phyloP scores from a whole-genome alignment of 371 early-diverging fungal genomes.

The Ordospora colligata region DNA sequence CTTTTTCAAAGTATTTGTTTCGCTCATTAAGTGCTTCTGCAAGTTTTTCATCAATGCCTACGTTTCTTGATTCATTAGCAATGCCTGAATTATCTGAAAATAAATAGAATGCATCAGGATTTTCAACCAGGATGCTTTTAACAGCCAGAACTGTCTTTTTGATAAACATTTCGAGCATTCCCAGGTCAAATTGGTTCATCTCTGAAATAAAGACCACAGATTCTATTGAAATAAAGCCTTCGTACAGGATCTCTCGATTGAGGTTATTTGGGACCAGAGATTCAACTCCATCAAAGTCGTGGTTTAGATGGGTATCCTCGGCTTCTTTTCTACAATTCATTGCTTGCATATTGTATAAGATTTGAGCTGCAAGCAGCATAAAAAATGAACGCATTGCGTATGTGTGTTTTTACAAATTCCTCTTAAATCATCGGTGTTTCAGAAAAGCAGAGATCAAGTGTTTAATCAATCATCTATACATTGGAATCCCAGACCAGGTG shows the following conservation, averaged over 20 bases:
- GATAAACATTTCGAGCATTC: neutral
- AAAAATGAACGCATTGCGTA: no score
- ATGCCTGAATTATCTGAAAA: neutral
- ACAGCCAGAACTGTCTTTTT: conserved; percentile 6
- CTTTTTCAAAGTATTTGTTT: conserved; percentile 33
- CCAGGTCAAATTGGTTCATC: neutral
- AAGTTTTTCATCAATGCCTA: neutral
- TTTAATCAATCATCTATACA: neutral
- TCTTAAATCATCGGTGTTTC: no score
- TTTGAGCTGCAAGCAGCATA: no score
- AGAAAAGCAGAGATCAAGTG: no score
- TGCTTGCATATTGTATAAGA: no score
- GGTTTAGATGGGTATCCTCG: no score
- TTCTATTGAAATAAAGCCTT: conserved; percentile 27
- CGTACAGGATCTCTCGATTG: conserved; percentile 30
- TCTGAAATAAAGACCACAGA: conserved; percentile 6
- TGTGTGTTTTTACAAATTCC: no score
- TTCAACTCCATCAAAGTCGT: neutral
- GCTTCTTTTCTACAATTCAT: no score
- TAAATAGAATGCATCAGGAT: neutral
- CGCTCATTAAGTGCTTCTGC: conserved; percentile 7
- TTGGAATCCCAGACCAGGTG: conserved; percentile 1
- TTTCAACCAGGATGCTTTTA: conserved; percentile 2
- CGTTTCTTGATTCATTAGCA: no score
- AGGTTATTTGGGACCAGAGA: neutral